Evolutionary conservation across 2,329 filamentous ascomycete species (phyloP), one percentile per base, ranked within the genome.

Genomic region (Talaromyces sp.): DNA sequence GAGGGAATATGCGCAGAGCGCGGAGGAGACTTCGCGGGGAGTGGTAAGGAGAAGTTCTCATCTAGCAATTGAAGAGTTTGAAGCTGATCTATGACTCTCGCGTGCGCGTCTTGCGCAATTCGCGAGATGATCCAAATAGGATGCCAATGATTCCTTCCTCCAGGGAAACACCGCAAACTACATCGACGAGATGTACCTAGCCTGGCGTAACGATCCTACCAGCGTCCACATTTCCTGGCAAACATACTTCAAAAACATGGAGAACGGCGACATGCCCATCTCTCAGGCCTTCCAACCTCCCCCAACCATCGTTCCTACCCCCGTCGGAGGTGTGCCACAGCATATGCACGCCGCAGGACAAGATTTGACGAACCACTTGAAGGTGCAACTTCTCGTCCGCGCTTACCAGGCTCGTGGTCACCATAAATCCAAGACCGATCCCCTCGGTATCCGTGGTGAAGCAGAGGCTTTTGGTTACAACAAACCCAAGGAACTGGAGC

Each of bases 161-260:
- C 92, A 93, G 69, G 95, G 95, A 71, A 98, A 92, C 84, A 95
- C 94, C 67, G 95, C 95, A 81, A 97, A 96, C 84, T 99, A 99
- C 83, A 92, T 99, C 78, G 95, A 99, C 80, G 95, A 97, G 84
- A 99, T 99, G 95, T 99, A 99, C 82, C 84, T 97, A 83, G 89
- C 93, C 78, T 99, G 95, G 95, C 97, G 94, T 82, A 85, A 91
- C 69, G 93, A 99, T 73, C 93, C 95, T 61, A 86, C 88, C 73
- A 97, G 92, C 76, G 95, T 99, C 66, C 95, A 99, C 81, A 86
- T 97, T 73, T 99, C 95, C 78, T 99, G 95, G 95, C 94, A 97
- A 83, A 89, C 96, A 77, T 99, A 99, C 86, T 99, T 99, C 87
- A 92, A 89, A 83, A 99, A 99, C 83, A 97, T 99, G 91, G 95